These are phyloP conservation scores for Sarocladium kiliense DNA, from an alignment of 2,329 filamentous ascomycete genomes.

Conservation along the genomic window DNA sequence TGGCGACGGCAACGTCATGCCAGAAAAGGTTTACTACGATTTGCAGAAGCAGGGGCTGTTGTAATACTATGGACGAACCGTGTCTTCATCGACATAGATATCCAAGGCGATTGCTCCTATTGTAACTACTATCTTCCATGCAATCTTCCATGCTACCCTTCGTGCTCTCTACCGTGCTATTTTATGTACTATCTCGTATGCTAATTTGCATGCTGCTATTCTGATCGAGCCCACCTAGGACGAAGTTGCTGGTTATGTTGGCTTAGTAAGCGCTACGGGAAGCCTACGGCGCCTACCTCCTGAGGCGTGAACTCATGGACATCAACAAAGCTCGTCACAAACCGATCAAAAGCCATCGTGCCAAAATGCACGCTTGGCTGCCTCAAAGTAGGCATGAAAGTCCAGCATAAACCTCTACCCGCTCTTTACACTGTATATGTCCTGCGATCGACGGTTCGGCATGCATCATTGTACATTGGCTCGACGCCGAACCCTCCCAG, in stretches of 20 bases:
- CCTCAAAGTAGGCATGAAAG: not conserved
- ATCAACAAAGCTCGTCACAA: not conserved
- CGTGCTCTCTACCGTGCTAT: no score
- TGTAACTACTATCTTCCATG: not conserved
- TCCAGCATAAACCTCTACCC: conserved; percentile 57
- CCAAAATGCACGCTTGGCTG: conserved; percentile 6
- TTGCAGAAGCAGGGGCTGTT: conserved; percentile 86
- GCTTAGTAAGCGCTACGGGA: no score
- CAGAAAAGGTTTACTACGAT: conserved; percentile 96
- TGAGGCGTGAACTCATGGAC: no score
- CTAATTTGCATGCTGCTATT: no score
- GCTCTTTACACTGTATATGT: conserved; percentile 93
- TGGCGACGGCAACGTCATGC: conserved; percentile 96
- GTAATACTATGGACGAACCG: conserved; percentile 31
- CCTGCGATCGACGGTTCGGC: conserved; percentile 73
- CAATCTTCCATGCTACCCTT: no score
- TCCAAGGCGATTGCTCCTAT: not conserved
- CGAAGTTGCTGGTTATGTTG: no score
- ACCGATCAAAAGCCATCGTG: not conserved
- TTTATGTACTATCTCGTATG: not conserved
- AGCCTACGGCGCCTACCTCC: no score
- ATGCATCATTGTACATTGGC: conserved; percentile 76
- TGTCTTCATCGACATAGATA: not conserved
- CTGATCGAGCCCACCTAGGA: no score
- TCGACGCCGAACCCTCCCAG: conserved; percentile 85